These are phyloP conservation scores for Pleurotus tuber-regium DNA, from an alignment of 768 basidiomycete species.

Conservation along the genomic window DNA sequence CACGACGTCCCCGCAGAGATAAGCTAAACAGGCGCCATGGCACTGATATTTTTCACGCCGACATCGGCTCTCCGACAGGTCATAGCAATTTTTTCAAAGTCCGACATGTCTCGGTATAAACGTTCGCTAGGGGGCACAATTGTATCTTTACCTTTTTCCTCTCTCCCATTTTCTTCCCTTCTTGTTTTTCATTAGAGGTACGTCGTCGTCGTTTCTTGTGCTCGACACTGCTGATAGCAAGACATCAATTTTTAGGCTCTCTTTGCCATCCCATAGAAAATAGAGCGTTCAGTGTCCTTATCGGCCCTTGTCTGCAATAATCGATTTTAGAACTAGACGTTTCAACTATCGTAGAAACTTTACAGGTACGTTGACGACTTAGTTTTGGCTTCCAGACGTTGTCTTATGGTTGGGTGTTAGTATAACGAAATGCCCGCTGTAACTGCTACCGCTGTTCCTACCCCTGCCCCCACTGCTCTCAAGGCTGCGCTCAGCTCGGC, in stretches of 20 bases:
- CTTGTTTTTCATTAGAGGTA: slow-evolving; percentile 37
- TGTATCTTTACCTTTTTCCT: slow-evolving; percentile 28
- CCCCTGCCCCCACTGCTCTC: slow-evolving; percentile 65
- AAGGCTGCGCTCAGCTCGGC: slow-evolving; percentile 51
- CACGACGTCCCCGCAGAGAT: slow-evolving; percentile 8
- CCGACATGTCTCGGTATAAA: slow-evolving; percentile 34
- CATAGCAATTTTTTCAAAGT: slow-evolving; percentile 39
- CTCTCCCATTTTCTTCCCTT: slow-evolving; percentile 31
- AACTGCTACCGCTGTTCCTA: slow-evolving; percentile 59
- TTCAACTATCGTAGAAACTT: slow-evolving; percentile 29
- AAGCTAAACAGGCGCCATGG: slow-evolving; percentile 3
- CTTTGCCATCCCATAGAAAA: slow-evolving; percentile 39
- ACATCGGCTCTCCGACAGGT: slow-evolving; percentile 15
- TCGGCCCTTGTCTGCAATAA: slow-evolving; percentile 47
- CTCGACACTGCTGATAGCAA: slow-evolving; percentile 9
- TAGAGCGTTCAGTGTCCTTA: slow-evolving; percentile 71
- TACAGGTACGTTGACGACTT: slow-evolving; percentile 36
- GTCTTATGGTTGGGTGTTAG: slow-evolving; percentile 28
- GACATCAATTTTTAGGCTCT: slow-evolving; percentile 26
- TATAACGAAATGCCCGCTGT: slow-evolving; percentile 78
- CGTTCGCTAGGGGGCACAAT: slow-evolving; percentile 22
- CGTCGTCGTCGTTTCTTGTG: slow-evolving; percentile 8
- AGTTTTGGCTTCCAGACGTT: slow-evolving; percentile 1
- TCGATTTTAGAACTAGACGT: slow-evolving; percentile 33
- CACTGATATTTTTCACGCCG: slow-evolving; percentile 16